Base-by-base conservation (phyloP, 441 rosid genomes). In the Raphanus hybrid region DNA sequence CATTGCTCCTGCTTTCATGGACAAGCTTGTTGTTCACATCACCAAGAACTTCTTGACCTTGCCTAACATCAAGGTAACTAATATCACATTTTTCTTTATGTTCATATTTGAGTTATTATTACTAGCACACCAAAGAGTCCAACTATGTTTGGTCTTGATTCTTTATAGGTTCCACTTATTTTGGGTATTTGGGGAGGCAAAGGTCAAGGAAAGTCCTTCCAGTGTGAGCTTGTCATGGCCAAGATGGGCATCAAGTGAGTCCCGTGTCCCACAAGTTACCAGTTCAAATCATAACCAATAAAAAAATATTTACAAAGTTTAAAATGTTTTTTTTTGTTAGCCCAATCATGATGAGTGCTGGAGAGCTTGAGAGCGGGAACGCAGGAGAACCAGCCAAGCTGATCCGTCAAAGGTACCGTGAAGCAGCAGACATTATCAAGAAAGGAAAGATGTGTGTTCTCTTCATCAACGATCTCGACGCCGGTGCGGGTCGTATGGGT, bases 271-370 rank as follows among this genome's bases (percentile, higher is more conserved):
- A 29, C n/a, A 5, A 4, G 3, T 1, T 6, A 60, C 67, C 29
- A 6, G 15, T 14, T 71, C n/a, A 0, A 52, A 45, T 60, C 41
- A 11, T 15, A 41, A 43, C 14, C 4, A 2, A 70, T 41, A 50
- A 48, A 3, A 3, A 23, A 23, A 23, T 23, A 23, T 23, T 23
- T 23, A 23, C 26, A 23, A 23, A 23, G 26, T 23, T 23, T 23
- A 23, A 23, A 23, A 23, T 23, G 26, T 23, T 23, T 23, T 23
- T 23, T 0, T 78, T 81, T 78, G 65, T 86, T 86, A 96, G 97
- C 87, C 99, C 99, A 10, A 96, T 96, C 76, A 92, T 92, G 99
- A 96, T 96, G 99, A 96, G 99, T 81, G 98, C 98, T 7, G 97
- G 99, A 91, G 99, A 95, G 78, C 74, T 95, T 78, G 99, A 96